Evolutionary conservation across 495 filamentous ascomycete species (phyloP).

Genomic region (Penicillium waksmanii): DNA sequence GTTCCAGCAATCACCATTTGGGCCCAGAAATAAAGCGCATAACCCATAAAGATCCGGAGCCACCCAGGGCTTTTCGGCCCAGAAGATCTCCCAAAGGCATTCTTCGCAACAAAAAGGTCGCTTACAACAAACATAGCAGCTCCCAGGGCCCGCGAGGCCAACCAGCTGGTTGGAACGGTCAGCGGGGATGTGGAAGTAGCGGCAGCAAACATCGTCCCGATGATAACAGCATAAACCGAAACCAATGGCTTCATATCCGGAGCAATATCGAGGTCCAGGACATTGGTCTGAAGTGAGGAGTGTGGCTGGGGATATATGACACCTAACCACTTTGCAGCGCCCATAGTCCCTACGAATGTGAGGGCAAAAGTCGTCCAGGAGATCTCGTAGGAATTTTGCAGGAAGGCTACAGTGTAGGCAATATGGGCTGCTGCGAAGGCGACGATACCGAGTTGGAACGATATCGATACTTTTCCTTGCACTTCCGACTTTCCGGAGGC

Average conservation of each 20-base stretch:
- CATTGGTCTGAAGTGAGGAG: conserved; percentile 16
- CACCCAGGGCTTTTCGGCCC: not conserved
- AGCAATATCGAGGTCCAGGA: conserved; percentile 18
- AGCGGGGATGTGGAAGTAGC: conserved; percentile 16
- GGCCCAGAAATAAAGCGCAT: conserved; percentile 22
- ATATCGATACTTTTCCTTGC: conserved; percentile 18
- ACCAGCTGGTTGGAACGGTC: conserved; percentile 2
- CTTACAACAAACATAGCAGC: conserved; percentile 21
- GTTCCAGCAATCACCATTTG: conserved; percentile 22
- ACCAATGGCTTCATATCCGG: conserved; percentile 24
- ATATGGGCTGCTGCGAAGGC: conserved; percentile 31
- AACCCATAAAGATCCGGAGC: conserved; percentile 11
- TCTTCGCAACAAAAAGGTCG: conserved; percentile 22
- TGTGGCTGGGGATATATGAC: conserved; percentile 18
- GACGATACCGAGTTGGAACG: conserved; percentile 28
- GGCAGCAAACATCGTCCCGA: conserved; percentile 23
- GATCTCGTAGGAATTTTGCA: conserved; percentile 14
- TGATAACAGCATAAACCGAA: conserved; percentile 20
- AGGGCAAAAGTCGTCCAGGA: conserved; percentile 14
- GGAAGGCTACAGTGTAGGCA: conserved; percentile 25
- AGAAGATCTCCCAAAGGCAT: conserved; percentile 16
- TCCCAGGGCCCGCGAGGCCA: conserved; percentile 15
- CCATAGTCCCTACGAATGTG: conserved; percentile 16
- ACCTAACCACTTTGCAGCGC: conserved; percentile 20
- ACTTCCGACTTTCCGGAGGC: conserved; percentile 4